A percentile compares a stretch with the other conserved stretches of the same genome.
phyloP scores from a whole-genome alignment of 2,329 filamentous ascomycete genomes.

The Rhexocercosporidium sp. region DNA sequence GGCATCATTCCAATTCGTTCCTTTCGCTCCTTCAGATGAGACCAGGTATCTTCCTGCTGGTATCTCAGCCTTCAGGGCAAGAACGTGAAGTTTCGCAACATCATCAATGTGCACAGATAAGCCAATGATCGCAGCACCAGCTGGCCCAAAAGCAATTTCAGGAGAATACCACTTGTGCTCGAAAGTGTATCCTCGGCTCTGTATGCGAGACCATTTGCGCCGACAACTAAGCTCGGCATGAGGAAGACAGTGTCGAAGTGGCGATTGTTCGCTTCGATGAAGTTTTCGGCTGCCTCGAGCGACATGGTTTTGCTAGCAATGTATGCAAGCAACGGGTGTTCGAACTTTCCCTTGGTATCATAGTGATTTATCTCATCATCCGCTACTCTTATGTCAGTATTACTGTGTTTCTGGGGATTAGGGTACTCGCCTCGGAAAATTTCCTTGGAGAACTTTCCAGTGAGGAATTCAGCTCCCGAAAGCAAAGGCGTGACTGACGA shows the following conservation, averaged over 20 bases:
- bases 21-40: background rate
- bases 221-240: background rate
- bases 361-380: constrained; percentile 1
- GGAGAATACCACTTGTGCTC: background rate
- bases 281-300: background rate
- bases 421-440: background rate
- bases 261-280: background rate
- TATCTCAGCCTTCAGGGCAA: background rate
- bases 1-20: background rate
- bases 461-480: background rate
- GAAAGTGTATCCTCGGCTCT: no score
- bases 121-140: background rate
- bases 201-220: background rate
- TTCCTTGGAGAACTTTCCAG: background rate
- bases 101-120: background rate
- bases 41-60: background rate
- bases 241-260: background rate
- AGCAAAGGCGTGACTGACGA: background rate
- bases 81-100: background rate
- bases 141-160: background rate
- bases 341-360: background rate
- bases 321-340: background rate
- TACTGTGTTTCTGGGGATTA: no score
- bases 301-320: background rate
- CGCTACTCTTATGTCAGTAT: background rate